Evolutionary conservation across 1,284 basidiomycete genomes (phyloP), one percentile per base, ranked within the genome.

Genomic region (Sporisorium iseilematis-ciliati): DNA sequence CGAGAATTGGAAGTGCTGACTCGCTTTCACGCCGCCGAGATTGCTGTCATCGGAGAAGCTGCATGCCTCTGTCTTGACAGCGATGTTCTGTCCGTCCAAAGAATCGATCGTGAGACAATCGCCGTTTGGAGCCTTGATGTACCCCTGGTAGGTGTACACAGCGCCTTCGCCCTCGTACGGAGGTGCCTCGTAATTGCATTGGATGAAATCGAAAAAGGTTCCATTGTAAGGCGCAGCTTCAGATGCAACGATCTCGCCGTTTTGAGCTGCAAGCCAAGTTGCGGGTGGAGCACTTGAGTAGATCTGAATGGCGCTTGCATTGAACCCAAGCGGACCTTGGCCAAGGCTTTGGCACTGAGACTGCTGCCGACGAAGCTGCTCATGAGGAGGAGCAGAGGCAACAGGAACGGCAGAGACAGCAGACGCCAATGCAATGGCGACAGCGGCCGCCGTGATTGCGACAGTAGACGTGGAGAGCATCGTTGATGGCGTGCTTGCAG

Each of bases 1-100:
- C 49, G 51, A 48, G 49, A 59, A 42, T n/a, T 59, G 57, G n/a
- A n/a, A 59, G 48, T 59, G 57, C 25, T 59, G 57, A 7, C 23
- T 8, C 20, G 57, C 57, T 29, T 51, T 29, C 14, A 59, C 57
- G 26, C 41, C 29, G 45, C 57, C 57, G 2, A 51, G 48, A 20
- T 48, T 21, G 26, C 26, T 23, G 11, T 51, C 26, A 20, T 29
- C 38, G 26, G 48, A 50, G 29, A 42, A 59, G 23, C 20, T 21
- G 49, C 57, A 59, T 10, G 48, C n/a, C 57, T 51, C 40, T 16
- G 29, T 21, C 48, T 42, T 51, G 35, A 59, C n/a, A 8, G 10
- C 42, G n/a, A 21, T n/a, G 20, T 21, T 21, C 18, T n/a, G 18
- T 8, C n/a, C 18, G 20, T 51, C 29, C 20, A 59, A 40, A 16